A percentile compares a stretch with the other conserved stretches of the same genome.
Conservation (phyloP, 208 protist species). For the Angomonas deanei region DNA sequence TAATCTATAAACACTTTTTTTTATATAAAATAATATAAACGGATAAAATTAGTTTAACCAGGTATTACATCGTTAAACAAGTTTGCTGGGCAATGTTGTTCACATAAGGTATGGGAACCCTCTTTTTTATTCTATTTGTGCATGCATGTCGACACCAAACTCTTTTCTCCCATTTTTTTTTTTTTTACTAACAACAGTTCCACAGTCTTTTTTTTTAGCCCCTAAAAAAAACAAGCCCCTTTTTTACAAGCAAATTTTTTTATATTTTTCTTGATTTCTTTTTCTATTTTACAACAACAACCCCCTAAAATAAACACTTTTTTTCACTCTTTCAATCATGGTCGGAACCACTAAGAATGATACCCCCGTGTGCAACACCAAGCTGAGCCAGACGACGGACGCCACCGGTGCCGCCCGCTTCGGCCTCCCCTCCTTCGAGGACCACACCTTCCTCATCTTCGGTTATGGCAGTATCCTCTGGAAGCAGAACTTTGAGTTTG, state of each 20-base stretch:
- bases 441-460: constrained; percentile 63
- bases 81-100: no score
- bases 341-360: not conserved
- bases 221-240: not conserved
- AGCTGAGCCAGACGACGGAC: not conserved
- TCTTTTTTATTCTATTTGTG: not conserved
- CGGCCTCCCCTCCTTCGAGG: constrained; percentile 38
- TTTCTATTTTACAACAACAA: not conserved
- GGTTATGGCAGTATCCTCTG: constrained; percentile 84
- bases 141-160: not conserved
- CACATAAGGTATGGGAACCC: not conserved
- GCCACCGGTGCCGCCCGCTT: constrained; percentile 4
- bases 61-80: no score
- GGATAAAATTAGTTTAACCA: no score
- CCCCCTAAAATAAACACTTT: not conserved
- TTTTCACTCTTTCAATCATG: not conserved
- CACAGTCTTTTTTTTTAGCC: not conserved
- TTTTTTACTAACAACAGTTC: no score
- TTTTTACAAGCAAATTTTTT: not conserved
- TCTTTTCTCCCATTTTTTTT: not conserved
- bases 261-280: constrained; percentile 9
- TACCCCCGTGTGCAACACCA: not conserved
- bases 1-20: constrained; percentile 1
- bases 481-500: constrained; percentile 83
- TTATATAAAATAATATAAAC: no score